phyloP scores from a whole-genome alignment of 139 green algal genomes.

The Auxenochlorella protothecoides region DNA sequence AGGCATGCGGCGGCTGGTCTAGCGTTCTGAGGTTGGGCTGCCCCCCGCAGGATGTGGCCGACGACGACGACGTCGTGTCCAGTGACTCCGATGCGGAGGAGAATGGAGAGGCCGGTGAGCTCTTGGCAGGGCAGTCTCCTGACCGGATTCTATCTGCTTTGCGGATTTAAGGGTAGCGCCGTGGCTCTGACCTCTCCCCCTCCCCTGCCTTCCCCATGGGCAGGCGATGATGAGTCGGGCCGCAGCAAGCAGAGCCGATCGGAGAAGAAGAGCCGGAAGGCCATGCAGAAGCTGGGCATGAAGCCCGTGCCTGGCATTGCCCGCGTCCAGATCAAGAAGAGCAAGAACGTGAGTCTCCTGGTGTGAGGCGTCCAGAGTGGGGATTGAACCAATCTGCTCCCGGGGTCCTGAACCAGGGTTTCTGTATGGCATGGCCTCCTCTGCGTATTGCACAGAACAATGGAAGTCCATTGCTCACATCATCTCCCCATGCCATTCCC shows the following conservation, averaged over 20 bases:
- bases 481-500: not conserved
- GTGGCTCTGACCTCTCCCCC: not conserved
- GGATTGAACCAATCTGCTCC: too few species aligned
- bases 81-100: constrained; percentile 7
- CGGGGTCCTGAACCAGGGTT: too few species aligned
- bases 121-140: not conserved
- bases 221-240: constrained; percentile 32
- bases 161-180: not conserved
- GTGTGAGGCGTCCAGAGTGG: too few species aligned
- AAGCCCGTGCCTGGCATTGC: constrained; percentile 85
- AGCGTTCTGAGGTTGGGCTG: not conserved
- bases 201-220: not conserved
- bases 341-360: constrained; percentile 78
- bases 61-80: constrained; percentile 2
- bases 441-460: too few species aligned
- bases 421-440: too few species aligned
- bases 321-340: constrained; percentile 96
- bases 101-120: constrained; percentile 6
- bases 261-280: constrained; percentile 98
- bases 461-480: not conserved
- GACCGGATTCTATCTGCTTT: not conserved
- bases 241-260: constrained; percentile 84
- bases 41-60: constrained; percentile 1
- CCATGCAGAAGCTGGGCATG: constrained; percentile 98
- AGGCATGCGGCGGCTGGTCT: not conserved